Evolutionary conservation across 768 basidiomycete species (phyloP).

Genomic region (Cystoderma amianthinum): DNA sequence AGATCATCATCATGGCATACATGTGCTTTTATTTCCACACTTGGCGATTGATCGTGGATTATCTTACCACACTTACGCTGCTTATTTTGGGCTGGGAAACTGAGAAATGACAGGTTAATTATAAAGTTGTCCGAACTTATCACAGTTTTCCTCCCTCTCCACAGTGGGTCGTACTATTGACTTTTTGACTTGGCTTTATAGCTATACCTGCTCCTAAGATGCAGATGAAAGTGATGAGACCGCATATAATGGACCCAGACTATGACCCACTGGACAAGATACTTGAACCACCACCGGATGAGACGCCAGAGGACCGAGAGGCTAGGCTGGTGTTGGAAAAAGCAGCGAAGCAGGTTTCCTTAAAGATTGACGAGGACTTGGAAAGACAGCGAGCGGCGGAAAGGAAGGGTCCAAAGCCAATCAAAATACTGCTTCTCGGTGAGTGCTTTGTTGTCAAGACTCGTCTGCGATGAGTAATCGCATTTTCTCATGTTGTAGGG

Average conservation of each 20-base stretch:
- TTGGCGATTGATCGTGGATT: not conserved
- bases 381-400: constrained; percentile 41
- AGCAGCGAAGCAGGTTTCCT: constrained; percentile 48
- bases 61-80: not conserved
- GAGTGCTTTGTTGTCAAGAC: constrained; percentile 10
- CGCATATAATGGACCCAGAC: constrained; percentile 12
- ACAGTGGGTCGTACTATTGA: too few species aligned
- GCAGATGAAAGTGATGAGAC: not conserved
- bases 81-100: not conserved
- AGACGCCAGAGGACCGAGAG: constrained; percentile 38
- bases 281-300: constrained; percentile 46
- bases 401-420: constrained; percentile 36
- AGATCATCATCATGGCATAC: not conserved
- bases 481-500: constrained; percentile 27
- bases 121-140: not conserved
- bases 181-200: too few species aligned
- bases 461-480: not conserved
- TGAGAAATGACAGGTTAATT: not conserved
- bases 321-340: constrained; percentile 38
- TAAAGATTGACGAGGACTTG: constrained; percentile 59
- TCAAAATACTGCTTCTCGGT: constrained; percentile 62
- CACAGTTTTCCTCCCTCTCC: not conserved
- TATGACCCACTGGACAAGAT: constrained; percentile 42
- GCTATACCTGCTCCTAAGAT: not conserved
- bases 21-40: not conserved